Evolutionary conservation across 768 basidiomycete species (phyloP), one percentile per base, ranked within the genome.

Genomic region (Butyriboletus loyo): DNA sequence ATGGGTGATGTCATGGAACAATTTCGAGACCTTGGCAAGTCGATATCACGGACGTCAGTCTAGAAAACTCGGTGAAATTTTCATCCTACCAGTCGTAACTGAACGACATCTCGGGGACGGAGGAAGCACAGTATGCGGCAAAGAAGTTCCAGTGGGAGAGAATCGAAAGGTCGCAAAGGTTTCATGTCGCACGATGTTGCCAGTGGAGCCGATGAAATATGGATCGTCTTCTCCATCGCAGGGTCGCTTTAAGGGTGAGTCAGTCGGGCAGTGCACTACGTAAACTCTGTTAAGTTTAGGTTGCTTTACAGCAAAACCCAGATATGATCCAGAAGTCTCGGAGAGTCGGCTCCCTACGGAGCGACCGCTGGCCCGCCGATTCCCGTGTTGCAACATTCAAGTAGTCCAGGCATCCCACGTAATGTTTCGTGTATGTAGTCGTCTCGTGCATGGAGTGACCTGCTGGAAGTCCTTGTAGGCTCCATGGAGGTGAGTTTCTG

Each of bases 21-120:
- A 9, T 50, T 39, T 58, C 40, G 46, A 53, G 21, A 49, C 47
- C 57, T 58, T n/a, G 5, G 19, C 7, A 37, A 14, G 7, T 34
- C 22, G 14, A n/a, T 2, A 21, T 31, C 21, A 14, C 11, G 24
- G 24, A 21, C 40, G 9, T 27, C 41, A 27, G 40, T 17, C 17
- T 27, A 27, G n/a, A n/a, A 10, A 27, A 7, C 25, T 42, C 11
- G 5, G 11, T n/a, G 5, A 7, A 27, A 13, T 4, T 7, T 5
- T 22, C 9, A 31, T 13, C 28, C 5, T 17, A 49, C 48, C 28
- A 31, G 5, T 31, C 37, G 48, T n/a, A 49, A 49, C 37, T 13
- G 37, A 5, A 39, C 28, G 4, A 49, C 48, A 8, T 49, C 38
- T 31, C 21, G 19, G 28, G 37, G 21, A 9, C 28, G 4, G 15